These are phyloP conservation scores for Stromatinia cepivora DNA, from an alignment of 2,329 filamentous ascomycete genomes.

Conservation along the genomic window DNA sequence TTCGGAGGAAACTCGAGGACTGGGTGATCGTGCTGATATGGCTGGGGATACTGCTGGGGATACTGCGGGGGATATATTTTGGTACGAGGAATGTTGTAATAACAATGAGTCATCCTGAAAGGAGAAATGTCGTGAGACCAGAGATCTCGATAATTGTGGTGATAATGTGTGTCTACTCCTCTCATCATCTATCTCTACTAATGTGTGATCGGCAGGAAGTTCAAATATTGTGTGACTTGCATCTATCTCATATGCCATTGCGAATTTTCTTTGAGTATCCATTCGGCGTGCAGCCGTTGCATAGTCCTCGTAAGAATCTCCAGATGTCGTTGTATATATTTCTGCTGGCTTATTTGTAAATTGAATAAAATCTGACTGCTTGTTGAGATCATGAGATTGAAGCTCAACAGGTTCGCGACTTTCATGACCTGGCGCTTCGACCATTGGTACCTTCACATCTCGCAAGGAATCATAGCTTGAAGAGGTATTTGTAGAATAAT, in stretches of 20 bases:
- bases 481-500: not conserved
- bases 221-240: not conserved
- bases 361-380: not conserved
- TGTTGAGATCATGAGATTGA: not conserved
- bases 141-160: not conserved
- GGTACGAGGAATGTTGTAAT: not conserved
- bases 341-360: not conserved
- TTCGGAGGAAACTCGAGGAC: not conserved
- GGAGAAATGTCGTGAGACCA: not conserved
- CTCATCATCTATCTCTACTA: constrained; percentile 12
- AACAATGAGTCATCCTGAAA: not conserved
- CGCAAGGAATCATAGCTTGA: not conserved
- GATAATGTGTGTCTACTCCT: not conserved
- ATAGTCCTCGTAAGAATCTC: not conserved
- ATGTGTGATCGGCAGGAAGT: constrained; percentile 1
- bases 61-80: not conserved
- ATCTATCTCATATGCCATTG: constrained; percentile 8
- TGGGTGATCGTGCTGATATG: not conserved
- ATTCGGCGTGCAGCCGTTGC: not conserved
- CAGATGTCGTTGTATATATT: constrained; percentile 3
- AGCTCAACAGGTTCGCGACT: not conserved
- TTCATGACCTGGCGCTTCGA: constrained; percentile 14
- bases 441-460: not conserved
- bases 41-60: not conserved
- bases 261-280: not conserved